phyloP scores from a whole-genome alignment of 495 filamentous ascomycete species.

The Aspergillus indologenus region DNA sequence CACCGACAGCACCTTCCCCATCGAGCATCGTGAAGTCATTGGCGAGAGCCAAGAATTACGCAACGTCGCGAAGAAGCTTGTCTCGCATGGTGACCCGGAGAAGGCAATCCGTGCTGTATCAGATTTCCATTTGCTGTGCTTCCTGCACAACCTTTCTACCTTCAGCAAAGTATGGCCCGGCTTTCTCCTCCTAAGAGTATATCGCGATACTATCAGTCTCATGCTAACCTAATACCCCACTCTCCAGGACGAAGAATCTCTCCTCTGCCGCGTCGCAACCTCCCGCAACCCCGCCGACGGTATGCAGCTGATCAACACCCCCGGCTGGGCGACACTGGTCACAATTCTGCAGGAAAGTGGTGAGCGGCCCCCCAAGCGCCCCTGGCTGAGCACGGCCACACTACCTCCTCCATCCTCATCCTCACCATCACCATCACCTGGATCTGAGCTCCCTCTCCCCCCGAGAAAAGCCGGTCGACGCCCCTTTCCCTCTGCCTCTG shows the following conservation, averaged over 20 bases:
- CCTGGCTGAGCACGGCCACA: slow-evolving; percentile 46
- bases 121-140: slow-evolving; percentile 91
- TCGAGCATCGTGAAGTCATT: slow-evolving; percentile 84
- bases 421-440: not conserved
- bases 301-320: slow-evolving; percentile 74
- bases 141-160: slow-evolving; percentile 74
- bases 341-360: slow-evolving; percentile 91
- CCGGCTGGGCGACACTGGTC: slow-evolving; percentile 89
- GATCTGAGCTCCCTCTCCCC: slow-evolving; percentile 30
- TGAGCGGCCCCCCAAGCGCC: slow-evolving; percentile 90
- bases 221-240: slow-evolving; percentile 1
- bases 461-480: slow-evolving; percentile 31
- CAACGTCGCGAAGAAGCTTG: slow-evolving; percentile 58
- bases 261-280: slow-evolving; percentile 80
- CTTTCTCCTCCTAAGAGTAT: not conserved
- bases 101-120: slow-evolving; percentile 68
- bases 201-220: slow-evolving; percentile 14
- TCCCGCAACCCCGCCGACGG: slow-evolving; percentile 73
- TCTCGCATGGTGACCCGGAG: slow-evolving; percentile 56
- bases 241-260: slow-evolving; percentile 80
- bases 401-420: not conserved
- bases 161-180: slow-evolving; percentile 69
- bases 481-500: slow-evolving; percentile 29
- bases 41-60: slow-evolving; percentile 77
- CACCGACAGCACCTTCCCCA: slow-evolving; percentile 66